These are phyloP conservation scores for Parathielavia hyrcaniae DNA, from an alignment of 495 filamentous ascomycete species.

Conservation along the genomic window DNA sequence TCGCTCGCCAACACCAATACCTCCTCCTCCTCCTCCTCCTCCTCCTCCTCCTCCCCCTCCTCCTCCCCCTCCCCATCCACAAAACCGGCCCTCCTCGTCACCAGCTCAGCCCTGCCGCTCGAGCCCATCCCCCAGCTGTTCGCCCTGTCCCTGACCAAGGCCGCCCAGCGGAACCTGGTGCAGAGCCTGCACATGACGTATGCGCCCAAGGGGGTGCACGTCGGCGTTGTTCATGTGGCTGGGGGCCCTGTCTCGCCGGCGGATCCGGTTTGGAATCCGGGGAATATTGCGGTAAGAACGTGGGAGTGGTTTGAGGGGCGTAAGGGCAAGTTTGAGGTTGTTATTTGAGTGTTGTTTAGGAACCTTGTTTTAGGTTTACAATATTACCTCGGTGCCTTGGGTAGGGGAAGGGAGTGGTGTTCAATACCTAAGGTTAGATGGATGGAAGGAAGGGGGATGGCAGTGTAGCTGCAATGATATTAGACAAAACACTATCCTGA, in stretches of 20 bases:
- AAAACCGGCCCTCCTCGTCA: slow-evolving; percentile 35
- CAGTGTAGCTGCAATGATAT: no score
- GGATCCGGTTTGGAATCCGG: slow-evolving; percentile 31
- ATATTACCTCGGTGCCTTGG: no score
- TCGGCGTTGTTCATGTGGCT: slow-evolving; percentile 35
- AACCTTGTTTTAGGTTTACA: not conserved
- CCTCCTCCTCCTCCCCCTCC: not conserved
- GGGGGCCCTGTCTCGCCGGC: slow-evolving; percentile 33
- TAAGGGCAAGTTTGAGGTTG: slow-evolving; percentile 25
- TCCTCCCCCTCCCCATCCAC: slow-evolving; percentile 5
- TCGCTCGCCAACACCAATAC: slow-evolving; percentile 24
- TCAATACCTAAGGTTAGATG: no score
- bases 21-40: not conserved
- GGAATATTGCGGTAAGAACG: slow-evolving; percentile 34
- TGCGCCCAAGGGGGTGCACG: slow-evolving; percentile 32
- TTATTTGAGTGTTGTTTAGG: slow-evolving; percentile 7
- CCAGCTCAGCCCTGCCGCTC: slow-evolving; percentile 32
- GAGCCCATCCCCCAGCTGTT: slow-evolving; percentile 37
- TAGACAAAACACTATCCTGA: no score
- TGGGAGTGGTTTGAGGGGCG: slow-evolving; percentile 36
- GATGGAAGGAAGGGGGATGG: no score
- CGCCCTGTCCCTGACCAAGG: slow-evolving; percentile 38
- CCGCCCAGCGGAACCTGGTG: slow-evolving; percentile 38
- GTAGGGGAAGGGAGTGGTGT: no score
- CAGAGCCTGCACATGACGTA: slow-evolving; percentile 31